phyloP scores from a whole-genome alignment of 306 rosid species.

The Vigna nakashimae region DNA sequence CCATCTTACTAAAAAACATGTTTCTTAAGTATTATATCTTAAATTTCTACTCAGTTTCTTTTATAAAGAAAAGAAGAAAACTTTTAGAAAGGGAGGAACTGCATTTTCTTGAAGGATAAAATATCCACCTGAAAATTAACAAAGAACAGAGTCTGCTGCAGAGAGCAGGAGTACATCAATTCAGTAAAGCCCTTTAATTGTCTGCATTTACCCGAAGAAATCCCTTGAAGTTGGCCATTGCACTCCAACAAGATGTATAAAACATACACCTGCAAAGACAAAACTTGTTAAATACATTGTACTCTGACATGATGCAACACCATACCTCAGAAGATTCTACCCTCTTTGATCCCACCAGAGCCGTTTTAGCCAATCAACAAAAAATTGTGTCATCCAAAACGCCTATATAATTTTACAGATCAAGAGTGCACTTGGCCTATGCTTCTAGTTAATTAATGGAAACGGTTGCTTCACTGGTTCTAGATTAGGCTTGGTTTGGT shows the following conservation, averaged over 20 bases:
- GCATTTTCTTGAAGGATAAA: constrained; percentile 2
- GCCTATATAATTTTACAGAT: background rate
- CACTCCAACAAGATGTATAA: constrained; percentile 1
- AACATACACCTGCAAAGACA: background rate
- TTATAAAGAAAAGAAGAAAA: constrained; percentile 11
- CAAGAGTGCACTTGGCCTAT: background rate
- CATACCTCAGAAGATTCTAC: background rate
- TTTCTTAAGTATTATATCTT: background rate
- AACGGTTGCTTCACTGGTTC: background rate
- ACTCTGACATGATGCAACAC: constrained; percentile 31
- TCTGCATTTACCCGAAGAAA: constrained; percentile 21
- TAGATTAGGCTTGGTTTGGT: constrained; percentile 8
- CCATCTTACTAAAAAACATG: background rate
- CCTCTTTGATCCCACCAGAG: constrained; percentile 17
- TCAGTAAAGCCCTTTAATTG: constrained; percentile 2
- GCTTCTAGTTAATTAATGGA: background rate
- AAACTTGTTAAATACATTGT: background rate
- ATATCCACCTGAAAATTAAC: constrained; percentile 15
- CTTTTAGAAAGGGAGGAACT: background rate
- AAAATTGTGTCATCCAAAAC: background rate
- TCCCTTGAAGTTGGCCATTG: constrained; percentile 7
- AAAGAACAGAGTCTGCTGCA: background rate
- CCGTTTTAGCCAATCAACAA: background rate
- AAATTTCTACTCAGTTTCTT: background rate
- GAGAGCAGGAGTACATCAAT: background rate